Base-by-base conservation (phyloP, 108 stramenopile genomes). In the Ochromonas danica region DNA sequence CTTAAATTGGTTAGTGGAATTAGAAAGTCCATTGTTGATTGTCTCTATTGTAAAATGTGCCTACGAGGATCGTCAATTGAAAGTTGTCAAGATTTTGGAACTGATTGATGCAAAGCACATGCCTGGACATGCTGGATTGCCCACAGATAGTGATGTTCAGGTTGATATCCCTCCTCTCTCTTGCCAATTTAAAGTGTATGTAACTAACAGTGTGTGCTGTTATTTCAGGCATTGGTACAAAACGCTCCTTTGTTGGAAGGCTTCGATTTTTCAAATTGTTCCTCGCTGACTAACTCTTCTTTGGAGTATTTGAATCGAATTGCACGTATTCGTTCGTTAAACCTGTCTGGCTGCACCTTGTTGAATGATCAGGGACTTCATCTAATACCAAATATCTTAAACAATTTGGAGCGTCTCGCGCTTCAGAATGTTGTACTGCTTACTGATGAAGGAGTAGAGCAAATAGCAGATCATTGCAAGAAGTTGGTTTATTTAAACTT, bases 1-100 rank as follows among this genome's bases (percentile, higher is more conserved):
- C 51, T 57, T 75, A 33, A 28, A 27, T 10, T 75, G 72, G 72
- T 41, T 75, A 28, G 30, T 33, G 3, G 63, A 67, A 67, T 33
- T 67, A 25, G 6, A 67, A 3, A 67, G 31, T 67, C 63, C 63
- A 14, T 10, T 36, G 35, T 28, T 36, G 35, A 25, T 67, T 33
- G 31, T 67, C 6, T 67, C 63, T 25, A 6, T 67, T 36, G 63
- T 36, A 3, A 35, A 35, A 25, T 10, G 10, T 28, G 63, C 63
- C 10, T 22, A 67, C 6, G 63, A 67, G 25, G 63, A 67, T 36
- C 33, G 63, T 10, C 63, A 67, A 31, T 67, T 67, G 33, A 67
- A 67, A 25, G 63, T 67, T 67, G 6, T 67, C 14, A 67, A 67
- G 63, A 28, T 67, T 6, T 22, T 22, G 45, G 45, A 51, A 6